Evolutionary conservation across 2,329 filamentous ascomycete genomes (phyloP), one percentile per base, ranked within the genome.

Genomic region (Paradendryphiella salina): DNA sequence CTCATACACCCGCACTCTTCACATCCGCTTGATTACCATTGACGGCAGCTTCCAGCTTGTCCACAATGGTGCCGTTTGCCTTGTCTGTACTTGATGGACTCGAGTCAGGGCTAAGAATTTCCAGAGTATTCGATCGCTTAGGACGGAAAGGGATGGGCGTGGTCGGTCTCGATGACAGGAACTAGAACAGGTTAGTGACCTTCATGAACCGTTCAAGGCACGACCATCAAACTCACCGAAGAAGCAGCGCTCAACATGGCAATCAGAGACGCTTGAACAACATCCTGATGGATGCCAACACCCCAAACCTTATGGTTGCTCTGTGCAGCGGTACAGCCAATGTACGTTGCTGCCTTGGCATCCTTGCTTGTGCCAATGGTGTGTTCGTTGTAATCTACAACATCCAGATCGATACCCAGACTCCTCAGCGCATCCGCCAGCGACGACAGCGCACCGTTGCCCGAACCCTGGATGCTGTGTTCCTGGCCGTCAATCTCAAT

Each of bases 321-420:
- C 38, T 82, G 84, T 3, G 82, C 76, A 15, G 85, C 81, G 21
- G 82, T 91, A 75, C 91, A 96, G 74, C 96, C 89, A 58, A 97
- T 96, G 71, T 95, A 97, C 2, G 92, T 90, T 1, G 91, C 93
- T n/a, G 93, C 93, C 78, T 95, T 95, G 60, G 93, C 90, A 54
- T 90, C 84, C 50, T 85, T 83, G 54, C 89, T 90, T 43, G 81
- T 80, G 59, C 90, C 90, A 62, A 97, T 91, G 21, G 92, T 88
- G 75, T 97, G 93, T 75, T 97, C 94, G 79, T 95, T 96, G 80
- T 97, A 97, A 73, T 96, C 90, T 37, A 86, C 84, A 43, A 97
- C 90, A 69, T 97, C 93, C 18, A 97, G 79, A 67, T 95, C 87
- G 57, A 97, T 87, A 51, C 90, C 89, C 28, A 97, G 76, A 13